These are phyloP conservation scores for Cordyceps cateniannulata DNA, from an alignment of 2,329 filamentous ascomycete species.

Conservation along the genomic window DNA sequence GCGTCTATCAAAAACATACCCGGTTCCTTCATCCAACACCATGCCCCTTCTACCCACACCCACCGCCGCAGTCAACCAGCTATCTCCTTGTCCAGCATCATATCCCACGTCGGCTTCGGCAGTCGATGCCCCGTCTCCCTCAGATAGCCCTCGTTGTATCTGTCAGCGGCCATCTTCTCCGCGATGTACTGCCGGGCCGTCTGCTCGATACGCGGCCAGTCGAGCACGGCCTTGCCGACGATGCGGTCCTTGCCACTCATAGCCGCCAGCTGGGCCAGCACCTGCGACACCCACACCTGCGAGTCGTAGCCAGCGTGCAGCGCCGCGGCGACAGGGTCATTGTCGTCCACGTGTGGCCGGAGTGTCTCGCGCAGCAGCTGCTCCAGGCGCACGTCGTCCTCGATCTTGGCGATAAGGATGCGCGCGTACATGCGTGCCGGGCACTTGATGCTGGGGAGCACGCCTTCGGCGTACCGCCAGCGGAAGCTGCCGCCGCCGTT, in stretches of 20 bases:
- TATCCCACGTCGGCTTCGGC: slow-evolving; percentile 12
- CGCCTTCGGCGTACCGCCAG: neutral
- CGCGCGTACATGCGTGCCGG: slow-evolving; percentile 4
- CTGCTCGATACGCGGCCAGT: slow-evolving; percentile 1
- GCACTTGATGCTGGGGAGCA: neutral
- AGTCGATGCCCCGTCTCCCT: neutral
- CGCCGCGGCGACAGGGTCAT: neutral
- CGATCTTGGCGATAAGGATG: slow-evolving; percentile 11
- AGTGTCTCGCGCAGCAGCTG: neutral
- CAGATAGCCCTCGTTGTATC: slow-evolving; percentile 5
- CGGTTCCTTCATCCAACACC: neutral
- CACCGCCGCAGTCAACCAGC: neutral
- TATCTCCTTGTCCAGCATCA: slow-evolving; percentile 2
- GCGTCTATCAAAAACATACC: neutral
- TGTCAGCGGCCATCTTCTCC: slow-evolving; percentile 6
- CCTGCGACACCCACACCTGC: slow-evolving; percentile 7
- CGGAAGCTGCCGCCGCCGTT: neutral
- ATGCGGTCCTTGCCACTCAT: neutral
- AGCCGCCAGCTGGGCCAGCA: neutral
- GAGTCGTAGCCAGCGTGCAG: neutral
- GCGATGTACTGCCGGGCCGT: slow-evolving; percentile 1
- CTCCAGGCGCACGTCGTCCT: slow-evolving; percentile 1
- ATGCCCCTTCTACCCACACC: neutral
- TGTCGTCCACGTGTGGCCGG: neutral
- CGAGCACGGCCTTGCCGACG: slow-evolving; percentile 8